A percentile compares a stretch with the other conserved stretches of the same genome.
phyloP scores from a whole-genome alignment of 2,329 filamentous ascomycete genomes.

The Pyrenochaeta sp. region DNA sequence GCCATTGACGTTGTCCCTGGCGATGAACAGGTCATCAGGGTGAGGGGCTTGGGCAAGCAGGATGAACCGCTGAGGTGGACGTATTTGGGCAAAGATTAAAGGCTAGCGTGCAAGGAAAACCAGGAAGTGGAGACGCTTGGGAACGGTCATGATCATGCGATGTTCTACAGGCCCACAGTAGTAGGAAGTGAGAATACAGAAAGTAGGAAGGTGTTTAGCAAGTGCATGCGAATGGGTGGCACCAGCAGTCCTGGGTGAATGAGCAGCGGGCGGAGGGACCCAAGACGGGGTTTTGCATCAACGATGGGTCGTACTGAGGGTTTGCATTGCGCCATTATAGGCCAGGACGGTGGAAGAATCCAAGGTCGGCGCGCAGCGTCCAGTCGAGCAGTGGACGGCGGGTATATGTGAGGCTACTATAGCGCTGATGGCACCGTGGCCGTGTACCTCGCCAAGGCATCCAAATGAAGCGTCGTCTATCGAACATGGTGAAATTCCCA shows the following conservation, averaged over 20 bases:
- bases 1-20: conserved; percentile 67
- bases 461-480: conserved; percentile 26
- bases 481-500: conserved; percentile 19
- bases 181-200: conserved; percentile 2
- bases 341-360: conserved; percentile 13
- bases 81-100: conserved; percentile 53
- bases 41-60: conserved; percentile 51
- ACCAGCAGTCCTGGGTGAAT: conserved; percentile 13
- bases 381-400: conserved; percentile 14
- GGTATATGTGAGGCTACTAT: conserved; percentile 44
- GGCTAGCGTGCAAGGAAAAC: conserved; percentile 9
- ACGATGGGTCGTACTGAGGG: background rate
- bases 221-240: conserved; percentile 13
- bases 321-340: conserved; percentile 29
- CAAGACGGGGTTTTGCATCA: conserved; percentile 3
- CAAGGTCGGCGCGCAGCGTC: background rate
- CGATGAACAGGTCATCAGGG: conserved; percentile 61
- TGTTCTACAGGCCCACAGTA: conserved; percentile 4
- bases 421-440: conserved; percentile 19
- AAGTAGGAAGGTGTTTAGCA: conserved; percentile 3
- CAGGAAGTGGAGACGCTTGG: conserved; percentile 5
- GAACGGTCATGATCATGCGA: conserved; percentile 13
- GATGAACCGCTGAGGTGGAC: conserved; percentile 55
- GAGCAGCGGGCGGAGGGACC: conserved; percentile 17
- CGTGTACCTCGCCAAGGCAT: conserved; percentile 20